These are phyloP conservation scores for Aspergillus thermomutatus DNA, from an alignment of 2,329 filamentous ascomycete species.

Conservation along the genomic window DNA sequence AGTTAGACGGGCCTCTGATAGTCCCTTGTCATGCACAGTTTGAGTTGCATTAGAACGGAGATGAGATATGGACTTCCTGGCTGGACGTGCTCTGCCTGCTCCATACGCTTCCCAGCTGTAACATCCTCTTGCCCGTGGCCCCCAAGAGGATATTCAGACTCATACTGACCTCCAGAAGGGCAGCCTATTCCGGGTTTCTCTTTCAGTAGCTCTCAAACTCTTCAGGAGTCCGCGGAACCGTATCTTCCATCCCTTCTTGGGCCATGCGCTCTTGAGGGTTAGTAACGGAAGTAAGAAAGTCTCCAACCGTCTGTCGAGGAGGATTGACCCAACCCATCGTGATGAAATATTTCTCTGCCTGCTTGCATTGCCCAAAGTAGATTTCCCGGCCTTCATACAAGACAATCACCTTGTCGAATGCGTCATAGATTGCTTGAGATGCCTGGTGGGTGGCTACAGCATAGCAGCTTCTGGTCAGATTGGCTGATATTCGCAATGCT, in stretches of 20 bases:
- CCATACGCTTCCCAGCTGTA: conserved; percentile 24
- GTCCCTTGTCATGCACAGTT: conserved; percentile 77
- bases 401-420: conserved; percentile 72
- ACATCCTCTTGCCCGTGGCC: too few relatives aligned
- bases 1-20: conserved; percentile 56
- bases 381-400: conserved; percentile 76
- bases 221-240: conserved; percentile 63
- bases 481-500: conserved; percentile 49
- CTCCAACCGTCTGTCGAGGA: conserved; percentile 62
- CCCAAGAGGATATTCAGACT: conserved; percentile 30
- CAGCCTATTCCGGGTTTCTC: conserved; percentile 30
- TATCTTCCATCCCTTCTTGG: conserved; percentile 56
- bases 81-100: conserved; percentile 37
- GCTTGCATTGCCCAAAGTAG: conserved; percentile 63
- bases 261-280: conserved; percentile 59
- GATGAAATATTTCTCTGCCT: conserved; percentile 65
- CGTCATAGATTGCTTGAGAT: conserved; percentile 51
- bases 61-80: conserved; percentile 66
- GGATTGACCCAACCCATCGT: conserved; percentile 67
- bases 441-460: conserved; percentile 60
- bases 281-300: conserved; percentile 68
- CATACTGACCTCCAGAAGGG: conserved; percentile 29
- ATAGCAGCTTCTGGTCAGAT: conserved; percentile 49
- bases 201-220: conserved; percentile 60
- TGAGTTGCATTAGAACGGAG: conserved; percentile 70